A percentile compares a stretch with the other conserved stretches of the same genome.
These are phyloP conservation scores for Ogataea wickerhamii DNA, from an alignment of 805 yeast genomes.

Conservation along the genomic window DNA sequence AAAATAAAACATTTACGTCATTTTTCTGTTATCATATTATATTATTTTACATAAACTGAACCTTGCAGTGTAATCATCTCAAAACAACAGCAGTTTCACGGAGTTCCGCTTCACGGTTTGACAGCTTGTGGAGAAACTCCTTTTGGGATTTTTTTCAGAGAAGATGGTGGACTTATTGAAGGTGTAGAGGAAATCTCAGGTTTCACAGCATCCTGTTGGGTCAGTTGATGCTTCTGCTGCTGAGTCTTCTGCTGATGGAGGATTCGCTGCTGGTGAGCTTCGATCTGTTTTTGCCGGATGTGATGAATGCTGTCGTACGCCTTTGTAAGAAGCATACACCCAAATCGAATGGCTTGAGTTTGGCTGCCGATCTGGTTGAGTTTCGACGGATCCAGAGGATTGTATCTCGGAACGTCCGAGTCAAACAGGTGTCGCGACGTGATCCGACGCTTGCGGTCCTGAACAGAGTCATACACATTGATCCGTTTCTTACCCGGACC, in stretches of 20 bases:
- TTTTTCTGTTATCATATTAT: no score
- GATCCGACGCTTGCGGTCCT: constrained; percentile 36
- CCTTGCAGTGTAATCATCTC: no score
- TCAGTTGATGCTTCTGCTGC: constrained; percentile 24
- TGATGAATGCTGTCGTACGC: constrained; percentile 82
- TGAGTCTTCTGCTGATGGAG: constrained; percentile 28
- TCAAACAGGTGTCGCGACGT: constrained; percentile 51
- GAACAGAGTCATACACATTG: constrained; percentile 34
- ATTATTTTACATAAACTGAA: no score
- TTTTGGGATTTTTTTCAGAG: not conserved
- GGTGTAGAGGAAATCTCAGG: constrained; percentile 1
- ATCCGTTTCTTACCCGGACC: constrained; percentile 17
- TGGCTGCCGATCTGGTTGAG: constrained; percentile 79
- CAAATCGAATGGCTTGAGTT: constrained; percentile 87
- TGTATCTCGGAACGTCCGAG: constrained; percentile 38
- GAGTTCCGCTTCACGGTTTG: not conserved
- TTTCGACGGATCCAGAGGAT: constrained; percentile 75
- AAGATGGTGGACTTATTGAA: not conserved
- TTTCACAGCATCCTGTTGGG: not conserved
- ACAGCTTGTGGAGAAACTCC: not conserved
- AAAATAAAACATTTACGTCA: no score
- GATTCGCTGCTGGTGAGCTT: constrained; percentile 33
- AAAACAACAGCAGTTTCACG: no score
- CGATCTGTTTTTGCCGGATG: constrained; percentile 64
- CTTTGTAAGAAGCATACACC: constrained; percentile 84